These are phyloP conservation scores for Pythium rhizo-oryzae DNA, from an alignment of 352 stramenopile genomes.

Conservation along the genomic window DNA sequence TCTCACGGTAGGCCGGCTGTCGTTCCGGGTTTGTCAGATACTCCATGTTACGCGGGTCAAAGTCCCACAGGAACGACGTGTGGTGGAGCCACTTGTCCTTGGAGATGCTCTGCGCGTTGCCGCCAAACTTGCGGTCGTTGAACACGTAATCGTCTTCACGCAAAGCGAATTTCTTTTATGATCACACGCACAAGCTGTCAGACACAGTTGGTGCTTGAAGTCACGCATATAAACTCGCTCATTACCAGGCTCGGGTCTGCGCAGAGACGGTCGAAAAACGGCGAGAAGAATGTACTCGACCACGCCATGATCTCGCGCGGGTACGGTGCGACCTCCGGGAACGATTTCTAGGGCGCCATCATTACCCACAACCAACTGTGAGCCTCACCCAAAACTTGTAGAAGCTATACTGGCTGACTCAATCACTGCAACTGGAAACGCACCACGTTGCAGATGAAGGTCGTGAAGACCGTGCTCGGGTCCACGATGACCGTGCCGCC, in stretches of 20 bases:
- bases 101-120: constrained; percentile 97
- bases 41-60: constrained; percentile 93
- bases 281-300: constrained; percentile 79
- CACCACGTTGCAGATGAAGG: constrained; percentile 89
- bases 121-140: constrained; percentile 93
- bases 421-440: constrained; percentile 3
- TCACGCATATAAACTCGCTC: neutral
- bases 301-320: constrained; percentile 94
- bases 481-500: constrained; percentile 98
- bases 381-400: neutral
- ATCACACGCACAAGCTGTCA: neutral
- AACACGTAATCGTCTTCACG: constrained; percentile 98
- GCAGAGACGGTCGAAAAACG: constrained; percentile 70
- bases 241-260: constrained; percentile 27
- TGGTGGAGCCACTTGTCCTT: constrained; percentile 97
- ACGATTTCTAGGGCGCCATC: constrained; percentile 41
- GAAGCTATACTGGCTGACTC: neutral
- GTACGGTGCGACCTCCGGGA: constrained; percentile 79
- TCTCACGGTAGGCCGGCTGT: constrained; percentile 93
- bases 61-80: constrained; percentile 98
- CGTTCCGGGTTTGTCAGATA: constrained; percentile 95
- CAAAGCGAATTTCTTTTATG: constrained; percentile 84
- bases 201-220: neutral
- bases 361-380: constrained; percentile 7
- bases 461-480: constrained; percentile 91